Conservation (phyloP, 768 basidiomycete species). For the Mycena floridula region DNA sequence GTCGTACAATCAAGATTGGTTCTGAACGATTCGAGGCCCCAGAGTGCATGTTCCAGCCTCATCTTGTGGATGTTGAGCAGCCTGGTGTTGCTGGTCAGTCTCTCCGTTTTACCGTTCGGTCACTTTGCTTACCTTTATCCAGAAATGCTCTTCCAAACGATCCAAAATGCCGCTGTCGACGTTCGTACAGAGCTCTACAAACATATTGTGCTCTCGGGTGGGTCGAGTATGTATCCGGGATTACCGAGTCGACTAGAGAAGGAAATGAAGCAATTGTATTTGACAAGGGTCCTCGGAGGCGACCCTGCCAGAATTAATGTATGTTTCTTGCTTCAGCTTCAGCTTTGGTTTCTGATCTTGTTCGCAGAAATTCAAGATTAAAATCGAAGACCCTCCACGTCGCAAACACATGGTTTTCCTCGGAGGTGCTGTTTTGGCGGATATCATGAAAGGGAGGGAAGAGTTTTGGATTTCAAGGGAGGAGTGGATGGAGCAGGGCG, state of each 20-base stretch:
- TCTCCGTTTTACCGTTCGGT: conserved; percentile 3
- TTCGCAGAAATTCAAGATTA: conserved; percentile 95
- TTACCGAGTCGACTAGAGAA: conserved; percentile 95
- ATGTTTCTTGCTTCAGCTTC: not conserved
- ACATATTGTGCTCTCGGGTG: conserved; percentile 95
- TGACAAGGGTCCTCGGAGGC: not conserved
- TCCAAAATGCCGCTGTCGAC: conserved; percentile 88
- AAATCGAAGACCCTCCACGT: conserved; percentile 95
- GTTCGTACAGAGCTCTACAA: conserved; percentile 90
- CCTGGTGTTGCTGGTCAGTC: conserved; percentile 90
- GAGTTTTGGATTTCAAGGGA: conserved; percentile 95
- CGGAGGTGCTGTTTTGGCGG: conserved; percentile 95
- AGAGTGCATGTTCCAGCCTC: conserved; percentile 99
- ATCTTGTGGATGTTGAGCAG: conserved; percentile 94
- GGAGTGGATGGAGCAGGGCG: conserved; percentile 93
- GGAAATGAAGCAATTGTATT: conserved; percentile 98
- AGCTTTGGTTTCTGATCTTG: not conserved
- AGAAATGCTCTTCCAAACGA: conserved; percentile 97
- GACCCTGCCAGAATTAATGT: not conserved
- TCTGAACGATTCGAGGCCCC: conserved; percentile 98
- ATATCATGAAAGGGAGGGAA: conserved; percentile 94
- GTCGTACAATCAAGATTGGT: conserved; percentile 94
- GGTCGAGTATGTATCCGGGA: conserved; percentile 98
- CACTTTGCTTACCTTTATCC: conserved; percentile 1
- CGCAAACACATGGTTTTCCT: conserved; percentile 99